A percentile compares a stretch with the other conserved stretches of the same genome.
phyloP scores from a whole-genome alignment of 768 basidiomycete species.

The Cubamyces sp. region DNA sequence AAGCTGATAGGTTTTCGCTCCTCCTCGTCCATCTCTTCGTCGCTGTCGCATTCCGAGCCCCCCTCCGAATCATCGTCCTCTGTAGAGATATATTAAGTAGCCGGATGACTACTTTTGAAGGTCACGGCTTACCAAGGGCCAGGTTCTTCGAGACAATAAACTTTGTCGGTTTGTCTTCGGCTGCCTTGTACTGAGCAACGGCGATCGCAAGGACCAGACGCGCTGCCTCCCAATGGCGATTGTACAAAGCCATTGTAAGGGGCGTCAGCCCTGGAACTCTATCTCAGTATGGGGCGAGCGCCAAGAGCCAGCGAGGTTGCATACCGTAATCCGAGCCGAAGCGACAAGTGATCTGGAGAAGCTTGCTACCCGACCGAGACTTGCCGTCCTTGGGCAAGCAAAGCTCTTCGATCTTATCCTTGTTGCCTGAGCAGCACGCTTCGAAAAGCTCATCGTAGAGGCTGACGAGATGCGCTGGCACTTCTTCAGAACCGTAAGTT shows the following conservation, averaged over 20 bases:
- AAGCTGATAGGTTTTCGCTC: slow-evolving; percentile 50
- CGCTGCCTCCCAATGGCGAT: slow-evolving; percentile 59
- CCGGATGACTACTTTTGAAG: background rate
- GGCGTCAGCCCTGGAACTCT: slow-evolving; percentile 47
- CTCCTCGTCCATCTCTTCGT: slow-evolving; percentile 47
- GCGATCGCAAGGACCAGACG: slow-evolving; percentile 63
- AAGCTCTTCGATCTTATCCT: slow-evolving; percentile 51
- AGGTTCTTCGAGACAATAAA: slow-evolving; percentile 39
- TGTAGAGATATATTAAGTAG: slow-evolving; percentile 7
- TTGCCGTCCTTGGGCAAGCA: slow-evolving; percentile 50
- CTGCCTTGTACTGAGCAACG: slow-evolving; percentile 53
- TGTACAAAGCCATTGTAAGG: slow-evolving; percentile 51
- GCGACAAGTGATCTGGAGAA: slow-evolving; percentile 50
- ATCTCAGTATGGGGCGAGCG: background rate
- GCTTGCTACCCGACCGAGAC: slow-evolving; percentile 31
- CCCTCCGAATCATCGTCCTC: slow-evolving; percentile 33
- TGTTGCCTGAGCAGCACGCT: slow-evolving; percentile 57
- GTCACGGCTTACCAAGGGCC: slow-evolving; percentile 37
- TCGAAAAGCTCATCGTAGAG: slow-evolving; percentile 60
- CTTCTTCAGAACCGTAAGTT: background rate
- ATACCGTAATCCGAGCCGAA: slow-evolving; percentile 23
- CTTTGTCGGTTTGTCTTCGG: slow-evolving; percentile 37
- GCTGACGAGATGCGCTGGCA: slow-evolving; percentile 11
- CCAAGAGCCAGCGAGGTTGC: slow-evolving; percentile 16
- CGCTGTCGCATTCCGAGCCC: slow-evolving; percentile 36